Evolutionary conservation across 352 stramenopile species (phyloP).

Genomic region (Phytophthora chlamydospora): DNA sequence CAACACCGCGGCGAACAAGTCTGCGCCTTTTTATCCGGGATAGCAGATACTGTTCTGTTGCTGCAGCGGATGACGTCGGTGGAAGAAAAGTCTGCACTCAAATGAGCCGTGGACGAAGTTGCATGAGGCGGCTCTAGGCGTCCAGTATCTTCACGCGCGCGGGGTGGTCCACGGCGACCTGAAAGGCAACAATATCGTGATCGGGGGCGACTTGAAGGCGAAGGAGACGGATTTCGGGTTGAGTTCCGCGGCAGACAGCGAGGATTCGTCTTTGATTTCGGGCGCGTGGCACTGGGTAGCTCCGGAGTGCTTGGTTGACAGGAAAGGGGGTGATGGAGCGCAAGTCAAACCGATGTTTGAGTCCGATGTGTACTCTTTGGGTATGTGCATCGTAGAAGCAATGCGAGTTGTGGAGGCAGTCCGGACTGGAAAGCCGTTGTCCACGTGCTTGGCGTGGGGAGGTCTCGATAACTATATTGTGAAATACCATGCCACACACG

Average conservation of each 20-base stretch:
- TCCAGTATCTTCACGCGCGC: slow-evolving; percentile 7
- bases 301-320: background rate
- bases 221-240: slow-evolving; percentile 17
- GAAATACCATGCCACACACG: background rate
- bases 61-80: slow-evolving; percentile 10
- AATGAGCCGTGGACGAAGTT: slow-evolving; percentile 11
- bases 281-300: slow-evolving; percentile 3
- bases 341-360: background rate
- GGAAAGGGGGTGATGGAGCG: too few relatives aligned
- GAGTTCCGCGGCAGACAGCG: background rate
- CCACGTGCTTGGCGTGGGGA: too few relatives aligned
- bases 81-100: background rate
- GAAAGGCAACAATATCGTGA: slow-evolving; percentile 16
- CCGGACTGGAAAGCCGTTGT: background rate
- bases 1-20: slow-evolving; percentile 4
- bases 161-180: slow-evolving; percentile 9
- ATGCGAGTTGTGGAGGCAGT: background rate
- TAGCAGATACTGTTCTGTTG: too few relatives aligned
- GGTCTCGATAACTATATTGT: background rate
- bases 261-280: background rate
- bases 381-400: slow-evolving; percentile 11
- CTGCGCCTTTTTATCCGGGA: slow-evolving; percentile 21
- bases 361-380: slow-evolving; percentile 17
- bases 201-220: slow-evolving; percentile 3
- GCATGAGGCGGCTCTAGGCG: slow-evolving; percentile 6